A percentile compares a stretch with the other conserved stretches of the same genome.
phyloP scores from a whole-genome alignment of 73 alveolate genomes.

The Paramecium primaurelia region DNA sequence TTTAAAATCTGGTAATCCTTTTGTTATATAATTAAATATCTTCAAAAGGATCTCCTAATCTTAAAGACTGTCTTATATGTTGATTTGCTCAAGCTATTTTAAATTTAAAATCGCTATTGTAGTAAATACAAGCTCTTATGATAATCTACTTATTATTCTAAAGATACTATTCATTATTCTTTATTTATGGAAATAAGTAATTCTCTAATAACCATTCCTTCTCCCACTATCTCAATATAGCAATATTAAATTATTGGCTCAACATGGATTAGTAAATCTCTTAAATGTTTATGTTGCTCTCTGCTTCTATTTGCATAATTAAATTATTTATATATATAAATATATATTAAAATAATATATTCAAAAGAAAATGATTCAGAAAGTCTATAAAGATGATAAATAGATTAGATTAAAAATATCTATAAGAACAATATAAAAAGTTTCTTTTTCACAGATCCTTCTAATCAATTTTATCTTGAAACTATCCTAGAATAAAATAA shows the following conservation, averaged over 20 bases:
- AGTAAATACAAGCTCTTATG: not conserved
- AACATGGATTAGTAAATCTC: not conserved
- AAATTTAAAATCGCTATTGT: not conserved
- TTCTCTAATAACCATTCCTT: constrained; percentile 9
- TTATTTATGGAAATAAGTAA: not conserved
- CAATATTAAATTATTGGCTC: not conserved
- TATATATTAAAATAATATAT: not conserved
- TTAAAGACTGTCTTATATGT: not conserved
- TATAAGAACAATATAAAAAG: not conserved
- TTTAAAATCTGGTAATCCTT: not conserved
- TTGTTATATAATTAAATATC: not conserved
- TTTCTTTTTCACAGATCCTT: not conserved
- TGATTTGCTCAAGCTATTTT: constrained; percentile 21
- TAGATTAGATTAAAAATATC: not conserved
- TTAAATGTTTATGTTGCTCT: not conserved
- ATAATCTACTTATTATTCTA: not conserved
- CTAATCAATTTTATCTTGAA: not conserved
- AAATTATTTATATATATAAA: not conserved
- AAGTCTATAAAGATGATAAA: not conserved
- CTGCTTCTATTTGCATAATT: constrained; percentile 21
- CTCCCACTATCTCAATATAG: not conserved
- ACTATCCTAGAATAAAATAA: not conserved
- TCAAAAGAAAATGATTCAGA: not conserved
- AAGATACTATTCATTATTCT: not conserved
- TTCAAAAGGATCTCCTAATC: not conserved